phyloP scores from a whole-genome alignment of 129 eudicot genomes.

The Smallanthus sonchifolius region DNA sequence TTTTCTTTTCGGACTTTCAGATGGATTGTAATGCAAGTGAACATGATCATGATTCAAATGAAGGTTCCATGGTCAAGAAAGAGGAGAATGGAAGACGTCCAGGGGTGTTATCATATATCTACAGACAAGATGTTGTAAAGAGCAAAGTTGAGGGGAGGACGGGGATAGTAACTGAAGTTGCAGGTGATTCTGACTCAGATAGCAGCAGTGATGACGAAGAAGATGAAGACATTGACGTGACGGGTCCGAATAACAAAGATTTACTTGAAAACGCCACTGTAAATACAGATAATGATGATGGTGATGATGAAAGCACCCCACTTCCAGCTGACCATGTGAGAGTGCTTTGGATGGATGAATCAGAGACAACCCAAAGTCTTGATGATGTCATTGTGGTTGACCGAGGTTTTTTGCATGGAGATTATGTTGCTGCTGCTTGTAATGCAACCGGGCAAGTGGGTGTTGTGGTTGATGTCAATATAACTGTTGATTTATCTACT shows the following conservation, averaged over 20 bases:
- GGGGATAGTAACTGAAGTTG: constrained; percentile 90
- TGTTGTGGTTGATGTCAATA: constrained; percentile 69
- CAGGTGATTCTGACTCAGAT: constrained; percentile 96
- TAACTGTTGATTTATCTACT: constrained; percentile 63
- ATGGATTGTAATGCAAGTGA: constrained; percentile 43
- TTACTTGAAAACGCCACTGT: constrained; percentile 31
- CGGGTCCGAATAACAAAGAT: constrained; percentile 26
- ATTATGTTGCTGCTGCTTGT: constrained; percentile 81
- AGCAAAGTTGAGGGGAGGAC: constrained; percentile 52
- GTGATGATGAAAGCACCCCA: constrained; percentile 30
- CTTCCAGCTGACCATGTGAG: constrained; percentile 83
- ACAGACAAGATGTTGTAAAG: constrained; percentile 90
- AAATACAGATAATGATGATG: constrained; percentile 24
- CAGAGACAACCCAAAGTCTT: constrained; percentile 60
- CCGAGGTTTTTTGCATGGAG: constrained; percentile 87
- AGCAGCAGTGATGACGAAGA: constrained; percentile 76
- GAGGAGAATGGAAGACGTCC: constrained; percentile 32
- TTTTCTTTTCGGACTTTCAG: constrained; percentile 27
- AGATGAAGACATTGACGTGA: constrained; percentile 37
- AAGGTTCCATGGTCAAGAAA: constrained; percentile 26
- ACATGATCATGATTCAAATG: constrained; percentile 26
- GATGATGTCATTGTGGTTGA: constrained; percentile 68
- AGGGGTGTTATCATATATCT: constrained; percentile 40
- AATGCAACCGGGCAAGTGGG: constrained; percentile 95
- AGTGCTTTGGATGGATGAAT: constrained; percentile 87